Evolutionary conservation across 306 rosid species (phyloP), one percentile per base, ranked within the genome.

Genomic region (Pyrus bretschneideri): DNA sequence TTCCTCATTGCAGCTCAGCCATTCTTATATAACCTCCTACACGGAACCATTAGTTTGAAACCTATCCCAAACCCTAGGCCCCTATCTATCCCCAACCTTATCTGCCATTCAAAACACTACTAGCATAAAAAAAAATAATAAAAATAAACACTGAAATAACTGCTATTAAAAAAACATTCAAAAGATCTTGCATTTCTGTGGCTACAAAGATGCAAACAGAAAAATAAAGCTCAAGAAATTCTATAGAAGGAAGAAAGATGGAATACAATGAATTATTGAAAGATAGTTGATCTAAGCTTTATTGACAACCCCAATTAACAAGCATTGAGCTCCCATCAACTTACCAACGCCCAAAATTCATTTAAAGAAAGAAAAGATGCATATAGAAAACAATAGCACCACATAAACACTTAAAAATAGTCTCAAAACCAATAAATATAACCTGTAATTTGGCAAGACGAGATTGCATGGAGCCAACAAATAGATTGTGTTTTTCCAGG

Each of bases 391-490:
- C 42, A 72, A 19, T 22, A 22, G 62, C 49, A 78, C 49, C 21
- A 22, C n/a, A 74, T 52, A 25, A 67, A 65, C 54, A 11, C 46
- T 9, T 10, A 55, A 25, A 46, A 72, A 66, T 7, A 31, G 64
- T 54, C 40, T 55, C 9, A 61, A 70, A 72, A 69, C 60, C 76
- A 71, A 54, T 57, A 63, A 70, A 62, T 69, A 72, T 83, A 81
- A 95, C 99, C 93, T 95, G 93, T 83, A 95, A 82, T 90, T 95
- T 95, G 72, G 93, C 78, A 66, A 92, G 88, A 78, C 99, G 99
- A 64, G 90, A 90, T 67, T 92, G 97, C 98, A 92, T 90, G 74
- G 96, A 87, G 80, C 84, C 89, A 82, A 92, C 84, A 81, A 95
- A 95, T 63, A 88, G 96, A 60, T 89, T 85, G 57, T 95, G 99